A percentile compares a stretch with the other conserved stretches of the same genome.
phyloP scores from a whole-genome alignment of 148 eudicot genomes.

The Vaccinium vitisidaea region DNA sequence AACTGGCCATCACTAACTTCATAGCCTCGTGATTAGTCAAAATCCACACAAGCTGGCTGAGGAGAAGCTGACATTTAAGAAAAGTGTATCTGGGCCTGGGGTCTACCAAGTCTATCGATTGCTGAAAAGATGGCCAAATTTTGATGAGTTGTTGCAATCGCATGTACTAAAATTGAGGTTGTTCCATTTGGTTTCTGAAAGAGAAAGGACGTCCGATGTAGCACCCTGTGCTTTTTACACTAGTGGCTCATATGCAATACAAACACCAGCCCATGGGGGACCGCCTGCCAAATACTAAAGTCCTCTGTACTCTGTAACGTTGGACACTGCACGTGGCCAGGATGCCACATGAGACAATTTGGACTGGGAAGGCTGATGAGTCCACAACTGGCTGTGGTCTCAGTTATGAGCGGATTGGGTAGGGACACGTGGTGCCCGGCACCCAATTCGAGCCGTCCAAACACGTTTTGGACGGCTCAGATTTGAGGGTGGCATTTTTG shows the following conservation, averaged over 20 bases:
- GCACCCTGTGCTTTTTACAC: background rate
- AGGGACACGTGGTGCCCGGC: too few species aligned
- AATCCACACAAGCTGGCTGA: too few species aligned
- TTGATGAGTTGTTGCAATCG: background rate
- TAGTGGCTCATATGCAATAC: background rate
- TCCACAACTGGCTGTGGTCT: too few species aligned
- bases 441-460: too few species aligned
- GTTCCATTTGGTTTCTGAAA: background rate
- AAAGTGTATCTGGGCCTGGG: background rate
- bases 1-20: too few species aligned
- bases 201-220: background rate
- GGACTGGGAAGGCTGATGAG: too few species aligned
- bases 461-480: too few species aligned
- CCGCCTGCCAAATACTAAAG: background rate
- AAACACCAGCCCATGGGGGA: background rate
- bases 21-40: too few species aligned
- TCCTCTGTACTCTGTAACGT: background rate
- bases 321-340: background rate
- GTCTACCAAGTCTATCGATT: background rate
- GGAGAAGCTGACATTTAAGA: too few species aligned
- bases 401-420: too few species aligned
- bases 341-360: background rate
- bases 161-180: background rate
- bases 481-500: too few species aligned
- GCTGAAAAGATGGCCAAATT: background rate